Evolutionary conservation across 192 early-diverging fungal species (phyloP), one percentile per base, ranked within the genome.

Genomic region (Coemansia furcata): DNA sequence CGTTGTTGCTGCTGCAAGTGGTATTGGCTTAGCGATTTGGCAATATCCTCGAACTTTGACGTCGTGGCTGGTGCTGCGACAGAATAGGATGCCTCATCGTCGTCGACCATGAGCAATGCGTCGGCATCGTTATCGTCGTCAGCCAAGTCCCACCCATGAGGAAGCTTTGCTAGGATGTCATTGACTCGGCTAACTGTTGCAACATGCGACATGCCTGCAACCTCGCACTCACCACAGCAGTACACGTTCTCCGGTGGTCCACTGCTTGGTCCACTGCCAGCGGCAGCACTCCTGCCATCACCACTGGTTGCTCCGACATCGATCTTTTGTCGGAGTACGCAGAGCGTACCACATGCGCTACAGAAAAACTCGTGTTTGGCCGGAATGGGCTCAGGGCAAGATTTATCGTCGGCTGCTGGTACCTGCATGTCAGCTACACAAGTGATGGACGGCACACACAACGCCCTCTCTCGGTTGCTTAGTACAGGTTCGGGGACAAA

Each of bases 401-500:
- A 38, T 26, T 36, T 39, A 6, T 10, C 54, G 30, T 33, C 54
- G 3, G 7, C 6, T 15, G 14, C 11, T 4, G 33, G 21, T 36
- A 38, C 7, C 35, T 23, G 37, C 36, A 17, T 35, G 35, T 19
- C 36, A 39, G 35, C 19, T 17, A 38, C 36, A 4, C 33, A 39
- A 60, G 37, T 11, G 4, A 0, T 60, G 36, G 58, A 21, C 23
- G 59, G 59, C 52, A 65, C 36, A 30, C 43, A 71, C 29, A 39
- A 36, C 21, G 32, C 35, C n/a, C 33, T 65, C 30, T 79, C 71
- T 6, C 30, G 46, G 15, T 54, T 29, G 21, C 46, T 73, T 19
- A 73, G 54, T 2, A 65, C 58, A n/a, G 77, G 76, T 49, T 54
- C 30, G 3, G 77, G 72, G 8, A 74, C 77, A 68, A 71, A 66